Conservation (phyloP, 1,284 basidiomycete species). For the Butyriboletus appendiculatus region DNA sequence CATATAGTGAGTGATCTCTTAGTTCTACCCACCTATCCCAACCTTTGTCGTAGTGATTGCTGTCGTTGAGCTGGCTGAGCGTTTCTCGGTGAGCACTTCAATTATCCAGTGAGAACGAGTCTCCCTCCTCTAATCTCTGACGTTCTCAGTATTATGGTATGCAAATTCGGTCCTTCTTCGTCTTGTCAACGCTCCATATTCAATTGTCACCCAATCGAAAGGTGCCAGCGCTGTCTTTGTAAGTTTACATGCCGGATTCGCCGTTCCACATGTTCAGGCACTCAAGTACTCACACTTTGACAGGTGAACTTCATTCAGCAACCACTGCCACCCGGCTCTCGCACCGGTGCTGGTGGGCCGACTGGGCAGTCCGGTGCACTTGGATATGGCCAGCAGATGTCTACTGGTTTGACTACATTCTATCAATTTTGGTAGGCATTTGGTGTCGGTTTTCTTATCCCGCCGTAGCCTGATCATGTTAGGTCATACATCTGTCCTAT, state of each 20-base stretch:
- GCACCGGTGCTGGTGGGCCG: conserved; percentile 62
- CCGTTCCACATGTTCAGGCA: conserved; percentile 13
- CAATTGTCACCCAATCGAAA: conserved; percentile 40
- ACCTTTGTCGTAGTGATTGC: conserved; percentile 57
- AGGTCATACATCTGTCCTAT: conserved; percentile 63
- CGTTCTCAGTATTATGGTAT: conserved; percentile 39
- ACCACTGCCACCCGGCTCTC: conserved; percentile 63
- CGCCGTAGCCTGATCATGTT: conserved; percentile 9
- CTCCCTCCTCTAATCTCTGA: conserved; percentile 4
- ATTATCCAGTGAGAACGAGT: not conserved
- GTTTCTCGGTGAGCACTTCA: conserved; percentile 59
- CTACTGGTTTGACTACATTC: conserved; percentile 70
- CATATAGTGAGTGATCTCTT: conserved; percentile 52
- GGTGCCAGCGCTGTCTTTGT: conserved; percentile 71
- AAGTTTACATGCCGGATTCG: conserved; percentile 30
- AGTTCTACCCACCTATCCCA: conserved; percentile 8
- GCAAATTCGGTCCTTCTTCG: not conserved
- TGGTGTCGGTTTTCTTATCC: conserved; percentile 19
- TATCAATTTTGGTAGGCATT: conserved; percentile 56
- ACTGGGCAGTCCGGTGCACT: conserved; percentile 71
- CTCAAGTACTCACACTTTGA: conserved; percentile 15
- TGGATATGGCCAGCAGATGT: conserved; percentile 61
- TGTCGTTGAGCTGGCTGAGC: conserved; percentile 69
- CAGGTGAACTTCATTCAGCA: conserved; percentile 77
- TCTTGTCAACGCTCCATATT: not conserved